Base-by-base conservation (phyloP, 2,329 filamentous ascomycete species). In the Erysiphe pulchra region DNA sequence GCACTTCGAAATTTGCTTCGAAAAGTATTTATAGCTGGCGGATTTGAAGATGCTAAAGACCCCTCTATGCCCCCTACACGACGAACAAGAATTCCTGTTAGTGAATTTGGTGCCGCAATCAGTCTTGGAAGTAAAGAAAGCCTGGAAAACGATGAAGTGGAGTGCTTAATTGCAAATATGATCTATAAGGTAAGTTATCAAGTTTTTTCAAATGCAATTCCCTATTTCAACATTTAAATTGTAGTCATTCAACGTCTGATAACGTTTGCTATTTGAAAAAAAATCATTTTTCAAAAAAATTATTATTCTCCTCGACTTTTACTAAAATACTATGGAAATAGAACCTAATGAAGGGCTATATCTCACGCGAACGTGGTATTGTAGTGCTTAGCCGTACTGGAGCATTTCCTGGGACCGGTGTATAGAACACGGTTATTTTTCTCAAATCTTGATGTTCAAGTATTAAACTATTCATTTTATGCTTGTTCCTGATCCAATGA, bases 141-240 rank as follows among this genome's bases (percentile, higher is more conserved):
- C 32, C 66, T 92, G 32, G 90, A 94, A 54, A 69, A 72, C 31
- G 92, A 98, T 57, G 90, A 98, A 61, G 86, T 95, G 4, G 92
- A 98, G 61, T 98, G 90, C 60, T 64, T 94, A 54, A 59, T 98
- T 56, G 84, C 90, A 28, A 95, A 94, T 59, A 82, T 94, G 72
- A 93, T 98, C 50, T 98, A 95, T 67, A 98, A 95, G 75, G 87
- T 92, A 62, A 62, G 17, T 47, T 8, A 30, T 31, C 31, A 31
- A 11, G 11, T 32, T 12, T 32, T 17, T 32, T n/a, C 34, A 36
- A 37, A 14, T 30, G 13, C n/a, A 14, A 10, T 39, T 17, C 9
- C 16, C 9, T 17, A n/a, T 39, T 39, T 9, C 37, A 17, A 7
- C 18, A 17, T 39, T 16, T 17, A 39, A n/a, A 10, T 39, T 9